These are phyloP conservation scores for Mercurialis annua DNA, from an alignment of 345 rosid species.

Conservation along the genomic window DNA sequence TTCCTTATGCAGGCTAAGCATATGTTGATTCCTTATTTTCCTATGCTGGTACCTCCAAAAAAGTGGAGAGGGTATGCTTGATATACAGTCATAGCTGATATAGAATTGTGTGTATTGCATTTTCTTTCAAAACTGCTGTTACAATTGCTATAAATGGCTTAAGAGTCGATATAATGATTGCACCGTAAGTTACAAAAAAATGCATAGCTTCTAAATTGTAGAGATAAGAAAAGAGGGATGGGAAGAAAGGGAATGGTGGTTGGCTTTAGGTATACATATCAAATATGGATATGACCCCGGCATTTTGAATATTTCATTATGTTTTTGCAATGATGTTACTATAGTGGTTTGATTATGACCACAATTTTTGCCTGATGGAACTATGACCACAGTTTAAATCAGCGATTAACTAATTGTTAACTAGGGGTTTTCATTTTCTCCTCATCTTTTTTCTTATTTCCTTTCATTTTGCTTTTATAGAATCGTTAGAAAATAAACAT, in stretches of 20 bases:
- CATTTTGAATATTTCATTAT: no score
- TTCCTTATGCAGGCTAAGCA: slow-evolving; percentile 74
- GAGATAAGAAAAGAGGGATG: not conserved
- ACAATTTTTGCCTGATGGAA: no score
- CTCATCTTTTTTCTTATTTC: not conserved
- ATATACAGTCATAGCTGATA: slow-evolving; percentile 7
- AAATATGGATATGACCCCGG: not conserved
- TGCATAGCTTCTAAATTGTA: not conserved
- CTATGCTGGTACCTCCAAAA: slow-evolving; percentile 96
- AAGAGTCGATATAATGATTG: not conserved
- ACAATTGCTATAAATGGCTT: not conserved
- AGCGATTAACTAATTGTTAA: not conserved
- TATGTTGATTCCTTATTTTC: slow-evolving; percentile 84
- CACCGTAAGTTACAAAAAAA: not conserved
- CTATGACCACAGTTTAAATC: not conserved
- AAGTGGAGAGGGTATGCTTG: slow-evolving; percentile 88
- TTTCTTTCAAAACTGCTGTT: not conserved
- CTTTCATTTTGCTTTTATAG: not conserved
- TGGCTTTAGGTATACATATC: not conserved
- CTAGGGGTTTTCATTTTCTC: not conserved
- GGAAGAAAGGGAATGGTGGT: not conserved
- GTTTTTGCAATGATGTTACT: no score
- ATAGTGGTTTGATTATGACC: no score
- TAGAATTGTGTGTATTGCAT: slow-evolving; percentile 1
- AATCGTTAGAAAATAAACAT: no score